Conservation (phyloP, 2,329 filamentous ascomycete species). For the Sporothrix sp. region DNA sequence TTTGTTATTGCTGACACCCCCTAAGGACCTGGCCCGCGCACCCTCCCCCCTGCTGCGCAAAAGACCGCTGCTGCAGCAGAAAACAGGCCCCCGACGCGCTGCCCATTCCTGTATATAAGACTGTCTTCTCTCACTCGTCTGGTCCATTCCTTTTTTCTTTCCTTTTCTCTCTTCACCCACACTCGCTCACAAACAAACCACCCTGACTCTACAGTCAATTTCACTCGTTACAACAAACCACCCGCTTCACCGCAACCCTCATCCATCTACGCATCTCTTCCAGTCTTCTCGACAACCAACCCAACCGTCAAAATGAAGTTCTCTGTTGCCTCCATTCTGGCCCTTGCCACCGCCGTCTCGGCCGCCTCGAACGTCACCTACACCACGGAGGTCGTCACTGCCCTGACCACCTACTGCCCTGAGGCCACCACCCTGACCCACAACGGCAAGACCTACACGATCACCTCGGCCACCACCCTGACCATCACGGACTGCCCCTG, state of each 20-base stretch:
- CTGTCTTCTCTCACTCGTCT: conserved; percentile 16
- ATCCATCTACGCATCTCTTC: conserved; percentile 3
- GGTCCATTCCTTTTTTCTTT: conserved; percentile 26
- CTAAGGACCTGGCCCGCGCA: neutral
- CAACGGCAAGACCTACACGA: conserved; percentile 57
- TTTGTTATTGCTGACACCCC: neutral
- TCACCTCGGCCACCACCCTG: conserved; percentile 57
- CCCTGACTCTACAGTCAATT: conserved; percentile 50
- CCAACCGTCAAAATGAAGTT: conserved; percentile 55
- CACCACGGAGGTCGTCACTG: conserved; percentile 56
- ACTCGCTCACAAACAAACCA: conserved; percentile 34
- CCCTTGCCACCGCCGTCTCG: conserved; percentile 39
- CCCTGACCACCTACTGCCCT: conserved; percentile 65
- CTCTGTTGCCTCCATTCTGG: conserved; percentile 43
- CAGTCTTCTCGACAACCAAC: conserved; percentile 31
- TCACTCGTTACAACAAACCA: conserved; percentile 40
- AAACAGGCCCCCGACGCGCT: neutral
- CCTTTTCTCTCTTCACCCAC: conserved; percentile 38
- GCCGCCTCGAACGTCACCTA: conserved; percentile 39
- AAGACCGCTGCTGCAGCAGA: too few relatives aligned
- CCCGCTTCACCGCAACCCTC: conserved; percentile 21
- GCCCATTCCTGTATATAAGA: conserved; percentile 19
- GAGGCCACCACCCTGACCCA: conserved; percentile 53
- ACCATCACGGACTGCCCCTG: conserved; percentile 57
- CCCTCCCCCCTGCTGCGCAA: too few relatives aligned